These are phyloP conservation scores for Sclerotinia trifoliorum DNA, from an alignment of 2,329 filamentous ascomycete species.

Conservation along the genomic window DNA sequence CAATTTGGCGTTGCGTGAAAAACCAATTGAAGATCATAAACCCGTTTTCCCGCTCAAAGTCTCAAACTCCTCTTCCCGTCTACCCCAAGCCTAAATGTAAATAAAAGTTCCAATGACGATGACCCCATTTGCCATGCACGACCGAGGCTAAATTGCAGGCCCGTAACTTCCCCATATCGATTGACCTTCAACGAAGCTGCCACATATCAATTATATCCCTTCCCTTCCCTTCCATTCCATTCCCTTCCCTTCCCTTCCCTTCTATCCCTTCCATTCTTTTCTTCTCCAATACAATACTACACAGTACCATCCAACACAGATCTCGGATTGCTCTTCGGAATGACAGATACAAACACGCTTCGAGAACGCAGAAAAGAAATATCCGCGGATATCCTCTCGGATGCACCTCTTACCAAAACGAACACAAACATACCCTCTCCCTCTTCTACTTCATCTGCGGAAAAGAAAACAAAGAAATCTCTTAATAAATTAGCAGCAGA, in stretches of 20 bases:
- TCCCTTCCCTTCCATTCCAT: neutral
- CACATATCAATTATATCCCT: neutral
- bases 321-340: neutral
- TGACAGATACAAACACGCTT: slow-evolving; percentile 6
- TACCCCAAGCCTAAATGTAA: slow-evolving; percentile 8
- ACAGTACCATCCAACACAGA: neutral
- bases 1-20: neutral
- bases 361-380: slow-evolving; percentile 17
- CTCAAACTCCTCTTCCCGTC: neutral
- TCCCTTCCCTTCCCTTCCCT: no score
- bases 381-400: neutral
- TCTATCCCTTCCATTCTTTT: neutral
- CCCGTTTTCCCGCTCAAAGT: neutral
- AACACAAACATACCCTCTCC: neutral
- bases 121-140: neutral
- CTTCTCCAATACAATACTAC: neutral
- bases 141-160: slow-evolving; percentile 16
- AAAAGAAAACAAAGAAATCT: slow-evolving; percentile 14
- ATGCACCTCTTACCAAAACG: slow-evolving; percentile 4
- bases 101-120: slow-evolving; percentile 5
- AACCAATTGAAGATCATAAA: neutral
- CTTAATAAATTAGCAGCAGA: slow-evolving; percentile 26
- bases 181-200: slow-evolving; percentile 10
- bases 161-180: slow-evolving; percentile 13
- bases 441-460: neutral